Evolutionary conservation across 1,139 yeast genomes (phyloP).

Genomic region (Sugiyamaella castrensis): DNA sequence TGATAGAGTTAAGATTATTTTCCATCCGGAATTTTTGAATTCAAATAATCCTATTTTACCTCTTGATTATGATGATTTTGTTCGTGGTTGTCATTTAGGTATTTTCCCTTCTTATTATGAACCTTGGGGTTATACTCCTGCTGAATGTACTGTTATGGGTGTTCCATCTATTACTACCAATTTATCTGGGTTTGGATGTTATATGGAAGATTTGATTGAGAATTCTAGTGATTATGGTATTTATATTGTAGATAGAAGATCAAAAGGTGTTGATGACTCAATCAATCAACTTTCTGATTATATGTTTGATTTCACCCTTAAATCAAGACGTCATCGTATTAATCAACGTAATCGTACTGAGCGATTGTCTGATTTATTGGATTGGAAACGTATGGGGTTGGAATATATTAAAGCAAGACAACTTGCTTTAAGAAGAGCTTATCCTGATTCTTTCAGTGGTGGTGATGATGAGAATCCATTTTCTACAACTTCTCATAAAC

Average conservation of each 20-base stretch:
- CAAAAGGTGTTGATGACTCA: conserved; percentile 90
- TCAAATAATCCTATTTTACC: conserved; percentile 93
- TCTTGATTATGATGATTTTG: conserved; percentile 94
- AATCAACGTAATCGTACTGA: conserved; percentile 98
- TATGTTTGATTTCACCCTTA: conserved; percentile 84
- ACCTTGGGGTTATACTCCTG: conserved; percentile 99
- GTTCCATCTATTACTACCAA: conserved; percentile 98
- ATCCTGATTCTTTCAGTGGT: conserved; percentile 70
- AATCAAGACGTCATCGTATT: conserved; percentile 94
- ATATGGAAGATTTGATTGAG: conserved; percentile 97
- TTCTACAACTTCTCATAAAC: conserved; percentile 51
- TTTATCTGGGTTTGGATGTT: conserved; percentile 95
- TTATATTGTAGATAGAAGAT: conserved; percentile 92
- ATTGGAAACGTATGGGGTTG: conserved; percentile 97
- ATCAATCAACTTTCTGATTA: conserved; percentile 85
- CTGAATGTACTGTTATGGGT: conserved; percentile 99
- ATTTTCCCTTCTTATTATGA: conserved; percentile 98
- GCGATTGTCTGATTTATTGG: conserved; percentile 84
- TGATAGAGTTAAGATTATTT: conserved; percentile 90
- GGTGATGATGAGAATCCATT: conserved; percentile 52
- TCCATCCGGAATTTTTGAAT: conserved; percentile 96
- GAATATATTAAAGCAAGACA: conserved; percentile 95
- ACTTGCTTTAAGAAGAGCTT: conserved; percentile 86
- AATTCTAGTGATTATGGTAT: conserved; percentile 95
- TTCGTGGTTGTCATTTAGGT: conserved; percentile 96